Conservation (phyloP, 163 green algal species). For the Smithsoniella earleae region DNA sequence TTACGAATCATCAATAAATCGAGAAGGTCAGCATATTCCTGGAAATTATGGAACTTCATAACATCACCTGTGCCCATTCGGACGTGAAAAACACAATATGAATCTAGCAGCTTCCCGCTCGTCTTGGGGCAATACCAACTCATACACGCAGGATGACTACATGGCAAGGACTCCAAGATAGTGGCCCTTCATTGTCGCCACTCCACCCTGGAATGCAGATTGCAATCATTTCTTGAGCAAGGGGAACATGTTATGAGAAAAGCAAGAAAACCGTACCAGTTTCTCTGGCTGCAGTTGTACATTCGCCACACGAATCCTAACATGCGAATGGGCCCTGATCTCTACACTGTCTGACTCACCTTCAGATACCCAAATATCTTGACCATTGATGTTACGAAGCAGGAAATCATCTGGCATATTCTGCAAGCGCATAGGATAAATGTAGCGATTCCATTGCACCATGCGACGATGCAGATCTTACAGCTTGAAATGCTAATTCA, state of each 20-base stretch:
- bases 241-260: not conserved
- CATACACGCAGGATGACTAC: too few relatives aligned
- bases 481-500: not conserved
- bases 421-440: not conserved
- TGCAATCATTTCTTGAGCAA: not conserved
- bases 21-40: too few relatives aligned
- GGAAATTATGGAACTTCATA: too few relatives aligned
- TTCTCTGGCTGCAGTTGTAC: slow-evolving; percentile 26
- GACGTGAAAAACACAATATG: too few relatives aligned
- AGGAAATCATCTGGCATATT: slow-evolving; percentile 28
- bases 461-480: not conserved
- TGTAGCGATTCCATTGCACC: not conserved
- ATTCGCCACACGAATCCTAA: slow-evolving; percentile 19
- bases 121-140: too few relatives aligned
- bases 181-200: slow-evolving; percentile 24
- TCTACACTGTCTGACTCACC: slow-evolving; percentile 17
- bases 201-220: not conserved
- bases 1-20: too few relatives aligned
- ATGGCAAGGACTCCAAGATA: slow-evolving; percentile 20
- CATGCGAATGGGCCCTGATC: slow-evolving; percentile 22
- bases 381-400: slow-evolving; percentile 6
- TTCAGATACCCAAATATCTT: slow-evolving; percentile 24
- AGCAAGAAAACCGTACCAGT: not conserved
- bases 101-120: too few relatives aligned
- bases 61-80: too few relatives aligned